These are phyloP conservation scores for Penicillium psychrofluorescens DNA, from an alignment of 495 filamentous ascomycete species.

Conservation along the genomic window DNA sequence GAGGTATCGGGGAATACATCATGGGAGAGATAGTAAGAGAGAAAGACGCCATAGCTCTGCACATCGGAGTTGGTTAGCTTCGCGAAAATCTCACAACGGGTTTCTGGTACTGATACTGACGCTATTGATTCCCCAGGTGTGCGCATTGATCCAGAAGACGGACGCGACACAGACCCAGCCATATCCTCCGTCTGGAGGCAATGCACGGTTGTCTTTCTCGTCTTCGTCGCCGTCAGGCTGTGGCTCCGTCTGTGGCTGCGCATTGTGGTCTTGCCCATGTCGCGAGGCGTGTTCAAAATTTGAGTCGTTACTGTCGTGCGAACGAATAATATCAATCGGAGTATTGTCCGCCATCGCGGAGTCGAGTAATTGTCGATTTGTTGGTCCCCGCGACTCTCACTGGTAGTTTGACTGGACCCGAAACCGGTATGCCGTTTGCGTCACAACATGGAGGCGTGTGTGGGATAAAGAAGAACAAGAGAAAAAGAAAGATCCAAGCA, in stretches of 20 bases:
- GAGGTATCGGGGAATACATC: constrained; percentile 52
- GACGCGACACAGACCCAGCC: constrained; percentile 47
- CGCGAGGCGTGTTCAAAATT: constrained; percentile 2
- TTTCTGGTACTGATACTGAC: constrained; percentile 39
- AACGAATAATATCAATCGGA: constrained; percentile 29
- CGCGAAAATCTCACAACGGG: background rate
- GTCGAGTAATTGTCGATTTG: background rate
- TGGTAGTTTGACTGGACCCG: background rate
- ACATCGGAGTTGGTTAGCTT: constrained; percentile 2
- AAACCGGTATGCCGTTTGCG: constrained; percentile 8
- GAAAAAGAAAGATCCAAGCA: background rate
- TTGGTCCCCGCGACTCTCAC: background rate
- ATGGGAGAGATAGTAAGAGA: constrained; percentile 60
- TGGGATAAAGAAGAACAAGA: background rate
- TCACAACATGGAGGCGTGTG: constrained; percentile 4
- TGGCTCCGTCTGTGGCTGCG: constrained; percentile 5
- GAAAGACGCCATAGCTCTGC: constrained; percentile 59
- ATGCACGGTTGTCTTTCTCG: constrained; percentile 25
- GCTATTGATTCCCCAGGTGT: constrained; percentile 49
- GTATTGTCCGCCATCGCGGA: constrained; percentile 28
- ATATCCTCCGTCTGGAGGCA: constrained; percentile 48
- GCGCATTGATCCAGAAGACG: constrained; percentile 46
- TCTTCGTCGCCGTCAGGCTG: constrained; percentile 10
- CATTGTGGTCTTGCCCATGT: background rate
- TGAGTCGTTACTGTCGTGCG: constrained; percentile 15